Conservation (phyloP, 352 stramenopile species). For the Pythium diclinum region DNA sequence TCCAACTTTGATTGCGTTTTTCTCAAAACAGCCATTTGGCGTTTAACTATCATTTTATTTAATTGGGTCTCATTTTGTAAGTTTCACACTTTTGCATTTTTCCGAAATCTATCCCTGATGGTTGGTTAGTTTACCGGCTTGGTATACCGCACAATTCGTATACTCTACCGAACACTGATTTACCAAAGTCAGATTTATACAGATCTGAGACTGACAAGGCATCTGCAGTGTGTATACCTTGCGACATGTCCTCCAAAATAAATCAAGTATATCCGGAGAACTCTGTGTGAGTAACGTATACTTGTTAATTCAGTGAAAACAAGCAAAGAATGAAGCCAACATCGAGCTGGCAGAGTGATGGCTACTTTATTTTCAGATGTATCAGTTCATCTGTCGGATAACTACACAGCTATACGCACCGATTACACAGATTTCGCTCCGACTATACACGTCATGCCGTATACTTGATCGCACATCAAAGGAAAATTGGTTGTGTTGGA, state of each 20-base stretch:
- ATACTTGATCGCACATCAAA: background rate
- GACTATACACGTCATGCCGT: background rate
- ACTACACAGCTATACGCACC: background rate
- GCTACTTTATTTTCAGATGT: background rate
- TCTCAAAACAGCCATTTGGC: no score
- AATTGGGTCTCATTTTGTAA: no score
- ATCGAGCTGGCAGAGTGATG: background rate
- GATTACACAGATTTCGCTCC: background rate
- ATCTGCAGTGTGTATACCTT: background rate
- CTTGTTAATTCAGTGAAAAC: background rate
- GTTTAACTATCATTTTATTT: no score
- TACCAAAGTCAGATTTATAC: background rate
- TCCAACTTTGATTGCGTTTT: no score
- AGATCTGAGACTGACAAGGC: no score
- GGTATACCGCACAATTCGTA: no score
- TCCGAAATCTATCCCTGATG: no score
- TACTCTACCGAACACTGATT: background rate
- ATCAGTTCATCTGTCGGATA: background rate
- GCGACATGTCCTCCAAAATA: background rate
- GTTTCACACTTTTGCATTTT: no score
- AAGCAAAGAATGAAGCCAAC: no score
- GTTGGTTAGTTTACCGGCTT: no score
- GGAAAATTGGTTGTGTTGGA: background rate
- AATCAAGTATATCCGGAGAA: background rate
- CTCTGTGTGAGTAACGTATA: background rate